phyloP scores from a whole-genome alignment of 73 alveolate species.

The Breviolum minutum region DNA sequence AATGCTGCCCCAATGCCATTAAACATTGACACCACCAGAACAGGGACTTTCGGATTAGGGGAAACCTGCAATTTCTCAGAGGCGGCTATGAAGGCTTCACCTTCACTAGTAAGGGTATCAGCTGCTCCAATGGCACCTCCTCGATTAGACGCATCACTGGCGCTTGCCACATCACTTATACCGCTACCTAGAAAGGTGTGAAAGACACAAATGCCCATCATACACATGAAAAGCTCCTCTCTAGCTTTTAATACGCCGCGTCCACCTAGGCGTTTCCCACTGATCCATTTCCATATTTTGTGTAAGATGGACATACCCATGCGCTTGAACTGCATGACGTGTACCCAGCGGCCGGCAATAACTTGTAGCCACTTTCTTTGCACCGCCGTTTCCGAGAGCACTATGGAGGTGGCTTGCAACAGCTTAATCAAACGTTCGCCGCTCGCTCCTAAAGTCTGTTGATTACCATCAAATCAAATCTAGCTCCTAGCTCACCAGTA shows the following conservation, averaged over 20 bases:
- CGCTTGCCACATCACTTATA: neutral
- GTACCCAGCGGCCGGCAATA: neutral
- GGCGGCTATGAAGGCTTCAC: neutral
- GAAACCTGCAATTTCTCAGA: too few species aligned
- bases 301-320: neutral
- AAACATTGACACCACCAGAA: neutral
- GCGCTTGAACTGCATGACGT: neutral
- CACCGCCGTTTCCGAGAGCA: neutral
- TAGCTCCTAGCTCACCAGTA: neutral
- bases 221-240: neutral
- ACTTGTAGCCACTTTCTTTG: neutral
- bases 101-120: neutral
- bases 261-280: too few species aligned
- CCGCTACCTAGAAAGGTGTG: neutral
- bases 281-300: neutral
- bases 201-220: too few species aligned
- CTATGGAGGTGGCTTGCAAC: neutral
- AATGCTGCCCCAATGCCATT: constrained; percentile 53
- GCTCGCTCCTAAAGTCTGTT: neutral
- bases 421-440: neutral
- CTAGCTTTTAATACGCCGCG: too few species aligned
- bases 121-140: neutral
- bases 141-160: neutral
- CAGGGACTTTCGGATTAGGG: neutral
- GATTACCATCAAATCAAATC: neutral